A percentile compares a stretch with the other conserved stretches of the same genome.
These are phyloP conservation scores for Aspergillus nomiae DNA, from an alignment of 2,329 filamentous ascomycete genomes.

Conservation along the genomic window DNA sequence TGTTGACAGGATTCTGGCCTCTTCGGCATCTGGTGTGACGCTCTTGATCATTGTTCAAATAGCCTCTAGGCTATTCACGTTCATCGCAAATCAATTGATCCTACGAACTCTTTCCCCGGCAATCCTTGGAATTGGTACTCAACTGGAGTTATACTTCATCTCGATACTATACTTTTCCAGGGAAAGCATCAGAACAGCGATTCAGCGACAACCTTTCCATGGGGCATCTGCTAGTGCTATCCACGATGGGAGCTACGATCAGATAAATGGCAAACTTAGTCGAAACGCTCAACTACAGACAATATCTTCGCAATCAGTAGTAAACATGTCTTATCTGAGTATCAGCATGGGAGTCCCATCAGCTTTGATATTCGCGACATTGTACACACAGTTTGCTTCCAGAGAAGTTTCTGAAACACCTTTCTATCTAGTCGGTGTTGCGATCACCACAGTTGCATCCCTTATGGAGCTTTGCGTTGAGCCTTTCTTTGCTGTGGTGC, in stretches of 20 bases:
- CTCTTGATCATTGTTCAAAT: slow-evolving; percentile 88
- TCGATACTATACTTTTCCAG: slow-evolving; percentile 93
- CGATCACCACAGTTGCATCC: slow-evolving; percentile 59
- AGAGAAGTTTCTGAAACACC: slow-evolving; percentile 58
- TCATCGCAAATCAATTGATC: slow-evolving; percentile 87
- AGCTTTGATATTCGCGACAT: slow-evolving; percentile 63
- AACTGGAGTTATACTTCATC: slow-evolving; percentile 90
- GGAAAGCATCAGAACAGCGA: slow-evolving; percentile 86
- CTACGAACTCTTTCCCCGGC: slow-evolving; percentile 84
- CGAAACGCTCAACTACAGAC: slow-evolving; percentile 24
- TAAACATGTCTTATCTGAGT: slow-evolving; percentile 86
- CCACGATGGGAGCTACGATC: slow-evolving; percentile 14
- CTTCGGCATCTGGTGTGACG: slow-evolving; percentile 69
- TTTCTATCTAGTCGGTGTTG: slow-evolving; percentile 61
- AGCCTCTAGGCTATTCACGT: slow-evolving; percentile 82
- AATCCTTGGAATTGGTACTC: slow-evolving; percentile 80
- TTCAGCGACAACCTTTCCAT: slow-evolving; percentile 72
- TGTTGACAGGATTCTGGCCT: slow-evolving; percentile 26
- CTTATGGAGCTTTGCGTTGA: slow-evolving; percentile 79
- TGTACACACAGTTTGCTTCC: slow-evolving; percentile 64
- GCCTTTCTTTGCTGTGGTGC: slow-evolving; percentile 84
- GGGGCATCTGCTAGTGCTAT: slow-evolving; percentile 15
- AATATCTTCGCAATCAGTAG: slow-evolving; percentile 65
- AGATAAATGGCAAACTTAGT: slow-evolving; percentile 8
- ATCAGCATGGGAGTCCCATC: slow-evolving; percentile 68